phyloP scores from a whole-genome alignment of 2,329 filamentous ascomycete genomes.

The Verticillium nubilum region DNA sequence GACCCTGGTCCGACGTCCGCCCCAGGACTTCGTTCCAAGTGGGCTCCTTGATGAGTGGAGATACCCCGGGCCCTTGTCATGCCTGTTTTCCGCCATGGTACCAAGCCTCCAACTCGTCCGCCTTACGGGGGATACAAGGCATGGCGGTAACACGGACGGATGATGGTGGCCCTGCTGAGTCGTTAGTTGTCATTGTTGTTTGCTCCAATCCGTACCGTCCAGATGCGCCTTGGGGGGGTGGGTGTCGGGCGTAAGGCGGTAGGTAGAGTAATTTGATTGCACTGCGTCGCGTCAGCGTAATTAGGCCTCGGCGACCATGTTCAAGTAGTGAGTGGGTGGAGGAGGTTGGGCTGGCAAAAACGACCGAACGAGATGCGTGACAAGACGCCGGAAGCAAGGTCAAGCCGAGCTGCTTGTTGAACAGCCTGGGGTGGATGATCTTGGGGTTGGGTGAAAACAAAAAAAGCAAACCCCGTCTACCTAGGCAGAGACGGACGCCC shows the following conservation, averaged over 20 bases:
- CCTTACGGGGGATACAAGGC: not conserved
- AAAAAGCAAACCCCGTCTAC: not conserved
- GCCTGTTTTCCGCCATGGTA: not conserved
- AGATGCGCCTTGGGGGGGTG: not conserved
- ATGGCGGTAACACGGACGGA: not conserved
- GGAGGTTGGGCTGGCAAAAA: not conserved
- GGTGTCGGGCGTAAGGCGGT: not conserved
- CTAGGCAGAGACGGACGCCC: not conserved
- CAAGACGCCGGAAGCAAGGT: not conserved
- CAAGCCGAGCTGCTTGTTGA: not conserved
- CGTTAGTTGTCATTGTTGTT: not conserved
- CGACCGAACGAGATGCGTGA: not conserved
- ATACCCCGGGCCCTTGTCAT: constrained; percentile 2
- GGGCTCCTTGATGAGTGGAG: not conserved
- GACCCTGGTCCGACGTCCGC: not conserved
- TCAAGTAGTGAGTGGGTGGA: not conserved
- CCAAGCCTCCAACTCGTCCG: not conserved
- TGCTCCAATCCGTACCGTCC: not conserved
- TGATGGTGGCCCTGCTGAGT: not conserved
- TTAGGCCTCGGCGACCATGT: not conserved
- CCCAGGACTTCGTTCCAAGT: constrained; percentile 5
- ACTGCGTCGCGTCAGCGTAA: not conserved
- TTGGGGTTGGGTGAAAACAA: not conserved
- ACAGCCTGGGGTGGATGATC: not conserved
- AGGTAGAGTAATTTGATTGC: not conserved